Conservation (phyloP, 345 rosid species). For the Rhodomyrtus tomentosa region DNA sequence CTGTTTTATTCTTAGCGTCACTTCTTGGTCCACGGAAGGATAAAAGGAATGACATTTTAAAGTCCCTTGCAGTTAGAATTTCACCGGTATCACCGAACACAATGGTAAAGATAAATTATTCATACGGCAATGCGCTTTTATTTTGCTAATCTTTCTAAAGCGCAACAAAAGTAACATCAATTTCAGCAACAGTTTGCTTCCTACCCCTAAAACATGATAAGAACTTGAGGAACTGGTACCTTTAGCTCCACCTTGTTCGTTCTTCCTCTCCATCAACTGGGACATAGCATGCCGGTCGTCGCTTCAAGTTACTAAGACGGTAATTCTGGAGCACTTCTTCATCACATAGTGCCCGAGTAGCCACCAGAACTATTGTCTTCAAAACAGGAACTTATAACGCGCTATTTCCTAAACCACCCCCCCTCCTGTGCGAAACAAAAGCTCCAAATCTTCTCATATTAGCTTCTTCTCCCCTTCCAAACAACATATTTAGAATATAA, state of each 20-base stretch:
- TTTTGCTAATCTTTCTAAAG: neutral
- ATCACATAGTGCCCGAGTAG: slow-evolving; percentile 47
- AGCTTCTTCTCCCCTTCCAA: slow-evolving; percentile 39
- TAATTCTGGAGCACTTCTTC: slow-evolving; percentile 72
- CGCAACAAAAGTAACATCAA: neutral
- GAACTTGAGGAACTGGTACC: neutral
- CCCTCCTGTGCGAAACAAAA: no score
- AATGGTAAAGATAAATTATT: no score
- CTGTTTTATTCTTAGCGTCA: neutral
- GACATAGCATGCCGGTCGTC: slow-evolving; percentile 57
- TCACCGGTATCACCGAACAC: neutral
- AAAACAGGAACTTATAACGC: slow-evolving; percentile 23
- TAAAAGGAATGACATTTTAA: neutral
- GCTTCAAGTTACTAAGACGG: slow-evolving; percentile 52
- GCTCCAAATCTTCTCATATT: slow-evolving; percentile 57
- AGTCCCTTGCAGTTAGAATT: neutral
- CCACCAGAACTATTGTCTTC: slow-evolving; percentile 62
- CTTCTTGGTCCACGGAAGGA: neutral
- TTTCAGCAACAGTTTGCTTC: neutral
- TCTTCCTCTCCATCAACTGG: slow-evolving; percentile 81
- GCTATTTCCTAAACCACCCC: slow-evolving; percentile 16
- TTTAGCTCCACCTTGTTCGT: slow-evolving; percentile 31
- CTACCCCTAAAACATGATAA: neutral
- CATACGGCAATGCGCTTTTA: neutral
- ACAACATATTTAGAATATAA: slow-evolving; percentile 56